Base-by-base conservation (phyloP, 208 protist genomes). In the Trypanosoma avium region DNA sequence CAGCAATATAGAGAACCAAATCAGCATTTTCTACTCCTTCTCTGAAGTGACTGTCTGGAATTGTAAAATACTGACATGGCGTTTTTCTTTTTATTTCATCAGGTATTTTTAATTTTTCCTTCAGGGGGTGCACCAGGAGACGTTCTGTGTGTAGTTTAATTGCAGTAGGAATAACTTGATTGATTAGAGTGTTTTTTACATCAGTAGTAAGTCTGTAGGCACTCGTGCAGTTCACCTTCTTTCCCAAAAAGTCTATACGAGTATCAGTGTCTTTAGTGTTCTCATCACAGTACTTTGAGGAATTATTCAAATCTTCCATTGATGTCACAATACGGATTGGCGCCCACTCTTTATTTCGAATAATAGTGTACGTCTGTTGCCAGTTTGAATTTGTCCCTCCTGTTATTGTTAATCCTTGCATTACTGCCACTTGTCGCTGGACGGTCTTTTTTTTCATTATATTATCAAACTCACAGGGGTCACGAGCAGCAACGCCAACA, bases 1-100 rank as follows among this genome's bases (percentile, higher is more conserved):
- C 71, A 9, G 75, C 29, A 10, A 88, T 69, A 67, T 90, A 92
- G 9, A 94, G 4, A 12, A 88, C 42, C 48, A 82, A 83, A 65
- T 94, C 84, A 29, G 45, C 45, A 52, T 71, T 61, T 15, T 24
- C 35, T 12, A 91, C 59, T 12, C 82, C 82, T 0, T 2, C 21
- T 1, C 64, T 86, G 29, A 42, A 1, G 69, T 90, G 78, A 7
- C 5, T 12, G 0, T 2, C 4, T 17, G 86, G 82, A 12, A 92
- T 52, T 2, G 74, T 82, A 60, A 86, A 79, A 9, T 46, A 26
- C 17, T 29, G 22, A 61, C 80, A 86, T 17, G 67, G 27, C 10
- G 13, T 33, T 36, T 3, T 42, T 1, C 10, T 47, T 8, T 12
- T 66, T 15, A 12, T 22, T 0, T 22, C 57, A 10, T 22, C 12